phyloP scores from a whole-genome alignment of 108 stramenopile genomes.

The Cylindrotheca fusiformis region DNA sequence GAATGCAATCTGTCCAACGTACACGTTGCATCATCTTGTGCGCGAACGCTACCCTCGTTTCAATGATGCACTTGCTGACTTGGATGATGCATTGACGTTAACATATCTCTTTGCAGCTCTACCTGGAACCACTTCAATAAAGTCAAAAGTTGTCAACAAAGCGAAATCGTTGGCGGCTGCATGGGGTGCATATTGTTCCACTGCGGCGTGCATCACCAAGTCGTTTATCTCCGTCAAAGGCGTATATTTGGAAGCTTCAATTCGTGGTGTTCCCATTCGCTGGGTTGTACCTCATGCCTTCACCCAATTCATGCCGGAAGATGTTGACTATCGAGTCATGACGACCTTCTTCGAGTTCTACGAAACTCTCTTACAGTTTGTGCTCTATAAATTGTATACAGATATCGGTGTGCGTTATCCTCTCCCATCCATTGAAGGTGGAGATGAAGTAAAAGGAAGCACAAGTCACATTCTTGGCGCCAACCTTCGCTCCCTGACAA shows the following conservation, averaged over 20 bases:
- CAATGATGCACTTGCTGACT: constrained; percentile 90
- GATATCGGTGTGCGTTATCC: constrained; percentile 90
- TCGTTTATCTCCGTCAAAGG: constrained; percentile 98
- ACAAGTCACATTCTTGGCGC: constrained; percentile 69
- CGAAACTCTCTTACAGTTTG: constrained; percentile 92
- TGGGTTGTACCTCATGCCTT: constrained; percentile 98
- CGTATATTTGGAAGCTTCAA: constrained; percentile 89
- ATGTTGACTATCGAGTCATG: constrained; percentile 98
- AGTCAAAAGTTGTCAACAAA: constrained; percentile 73
- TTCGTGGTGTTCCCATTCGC: constrained; percentile 71
- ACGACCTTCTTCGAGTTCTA: constrained; percentile 99
- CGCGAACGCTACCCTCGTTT: constrained; percentile 99
- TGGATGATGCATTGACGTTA: constrained; percentile 97
- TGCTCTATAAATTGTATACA: constrained; percentile 93
- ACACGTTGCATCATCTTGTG: constrained; percentile 95
- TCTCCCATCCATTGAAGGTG: constrained; percentile 45
- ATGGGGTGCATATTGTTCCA: constrained; percentile 94
- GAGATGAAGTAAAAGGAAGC: constrained; percentile 52
- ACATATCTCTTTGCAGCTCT: constrained; percentile 93
- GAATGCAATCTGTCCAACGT: constrained; percentile 76
- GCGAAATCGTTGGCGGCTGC: constrained; percentile 82
- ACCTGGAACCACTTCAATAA: constrained; percentile 72
- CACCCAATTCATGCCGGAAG: constrained; percentile 89
- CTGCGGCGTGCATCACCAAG: constrained; percentile 85
- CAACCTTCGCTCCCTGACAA: constrained; percentile 58